Percentiles rank a stretch among this genome's conserved stretches.
Evolutionary conservation across 306 rosid species (phyloP).

Genomic region (Castanea mollissima): DNA sequence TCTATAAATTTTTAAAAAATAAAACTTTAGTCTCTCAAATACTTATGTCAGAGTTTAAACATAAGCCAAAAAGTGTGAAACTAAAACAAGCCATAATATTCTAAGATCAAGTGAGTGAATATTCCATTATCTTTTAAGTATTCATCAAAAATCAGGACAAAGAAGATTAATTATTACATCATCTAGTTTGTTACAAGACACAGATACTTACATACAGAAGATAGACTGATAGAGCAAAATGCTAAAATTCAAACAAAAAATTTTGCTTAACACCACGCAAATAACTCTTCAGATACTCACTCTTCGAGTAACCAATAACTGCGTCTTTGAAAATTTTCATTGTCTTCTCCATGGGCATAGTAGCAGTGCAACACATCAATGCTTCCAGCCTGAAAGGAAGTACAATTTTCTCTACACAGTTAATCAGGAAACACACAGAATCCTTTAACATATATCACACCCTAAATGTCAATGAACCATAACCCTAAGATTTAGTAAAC

Average conservation of each 20-base stretch:
- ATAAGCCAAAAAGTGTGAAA: not conserved
- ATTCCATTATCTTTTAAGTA: too few species aligned
- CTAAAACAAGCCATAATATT: not conserved
- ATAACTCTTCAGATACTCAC: slow-evolving; percentile 46
- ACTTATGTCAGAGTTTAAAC: not conserved
- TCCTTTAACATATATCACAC: slow-evolving; percentile 8
- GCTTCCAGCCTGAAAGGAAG: slow-evolving; percentile 65
- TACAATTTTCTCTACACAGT: slow-evolving; percentile 11
- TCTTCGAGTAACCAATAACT: slow-evolving; percentile 93
- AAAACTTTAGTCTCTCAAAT: not conserved
- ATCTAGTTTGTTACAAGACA: not conserved
- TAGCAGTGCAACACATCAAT: slow-evolving; percentile 83
- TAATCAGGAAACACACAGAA: slow-evolving; percentile 7
- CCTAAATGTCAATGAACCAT: slow-evolving; percentile 11
- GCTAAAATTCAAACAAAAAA: slow-evolving; percentile 12
- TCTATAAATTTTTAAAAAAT: not conserved
- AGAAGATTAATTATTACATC: not conserved
- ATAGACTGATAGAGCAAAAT: not conserved
- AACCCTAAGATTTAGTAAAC: not conserved
- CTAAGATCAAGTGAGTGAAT: not conserved
- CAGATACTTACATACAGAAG: not conserved
- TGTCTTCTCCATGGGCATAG: slow-evolving; percentile 88
- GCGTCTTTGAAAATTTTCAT: slow-evolving; percentile 80
- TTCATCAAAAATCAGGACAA: not conserved
- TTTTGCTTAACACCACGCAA: not conserved